These are phyloP conservation scores for Neofusicoccum umdonicola DNA, from an alignment of 2,329 filamentous ascomycete species.

Conservation along the genomic window DNA sequence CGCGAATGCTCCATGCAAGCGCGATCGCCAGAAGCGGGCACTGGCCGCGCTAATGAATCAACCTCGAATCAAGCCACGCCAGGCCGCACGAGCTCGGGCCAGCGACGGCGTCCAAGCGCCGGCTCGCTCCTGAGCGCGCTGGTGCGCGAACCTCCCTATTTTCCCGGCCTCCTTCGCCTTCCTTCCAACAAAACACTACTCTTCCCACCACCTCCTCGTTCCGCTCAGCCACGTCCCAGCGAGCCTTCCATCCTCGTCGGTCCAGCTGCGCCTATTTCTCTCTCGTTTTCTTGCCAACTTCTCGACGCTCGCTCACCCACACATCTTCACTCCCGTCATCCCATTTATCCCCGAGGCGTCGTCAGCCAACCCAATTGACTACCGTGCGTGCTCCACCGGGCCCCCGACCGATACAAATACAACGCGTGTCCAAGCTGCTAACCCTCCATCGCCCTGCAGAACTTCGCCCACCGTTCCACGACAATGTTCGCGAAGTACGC, in stretches of 20 bases:
- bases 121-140: slow-evolving; percentile 14
- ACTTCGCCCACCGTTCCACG: slow-evolving; percentile 25
- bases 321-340: slow-evolving; percentile 33
- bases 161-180: slow-evolving; percentile 17
- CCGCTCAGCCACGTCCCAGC: slow-evolving; percentile 23
- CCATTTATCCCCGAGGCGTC: slow-evolving; percentile 26
- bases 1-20: slow-evolving; percentile 13
- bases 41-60: slow-evolving; percentile 15
- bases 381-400: slow-evolving; percentile 15
- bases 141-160: slow-evolving; percentile 17
- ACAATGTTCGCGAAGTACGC: slow-evolving; percentile 58
- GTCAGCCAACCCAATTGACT: slow-evolving; percentile 35
- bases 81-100: slow-evolving; percentile 13
- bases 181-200: slow-evolving; percentile 19
- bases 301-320: slow-evolving; percentile 33
- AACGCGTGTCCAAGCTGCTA: slow-evolving; percentile 26
- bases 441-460: slow-evolving; percentile 24
- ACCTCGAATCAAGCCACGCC: slow-evolving; percentile 16
- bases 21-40: slow-evolving; percentile 15
- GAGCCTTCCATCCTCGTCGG: slow-evolving; percentile 19
- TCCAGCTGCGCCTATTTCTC: slow-evolving; percentile 31
- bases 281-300: slow-evolving; percentile 37
- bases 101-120: slow-evolving; percentile 4
- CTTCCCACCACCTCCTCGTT: slow-evolving; percentile 19
- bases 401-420: slow-evolving; percentile 13